These are phyloP conservation scores for Sugiyamaella castrensis DNA, from an alignment of 1,139 yeast species.

Conservation along the genomic window DNA sequence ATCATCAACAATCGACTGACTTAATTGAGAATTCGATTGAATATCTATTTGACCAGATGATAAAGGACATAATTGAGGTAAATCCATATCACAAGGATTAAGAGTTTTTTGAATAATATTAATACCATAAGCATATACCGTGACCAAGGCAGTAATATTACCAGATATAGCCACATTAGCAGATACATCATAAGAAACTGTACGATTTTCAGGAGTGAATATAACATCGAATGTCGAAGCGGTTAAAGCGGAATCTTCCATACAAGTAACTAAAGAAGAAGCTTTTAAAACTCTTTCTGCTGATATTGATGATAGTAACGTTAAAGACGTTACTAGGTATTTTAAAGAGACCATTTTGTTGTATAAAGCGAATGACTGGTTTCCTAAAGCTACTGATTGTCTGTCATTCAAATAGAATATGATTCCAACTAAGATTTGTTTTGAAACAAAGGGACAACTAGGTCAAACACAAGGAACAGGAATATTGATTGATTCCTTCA, in stretches of 20 bases:
- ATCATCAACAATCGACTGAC: constrained; percentile 44
- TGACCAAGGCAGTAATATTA: constrained; percentile 64
- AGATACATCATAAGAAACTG: constrained; percentile 64
- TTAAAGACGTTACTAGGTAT: no score
- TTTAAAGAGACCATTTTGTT: no score
- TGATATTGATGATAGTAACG: neutral
- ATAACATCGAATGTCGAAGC: constrained; percentile 77
- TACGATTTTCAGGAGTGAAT: constrained; percentile 62
- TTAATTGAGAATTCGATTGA: constrained; percentile 50
- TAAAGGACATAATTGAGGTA: constrained; percentile 67
- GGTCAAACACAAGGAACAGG: no score
- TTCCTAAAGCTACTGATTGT: no score
- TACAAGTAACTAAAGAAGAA: constrained; percentile 77
- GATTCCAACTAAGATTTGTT: no score
- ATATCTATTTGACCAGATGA: constrained; percentile 83
- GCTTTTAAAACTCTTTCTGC: constrained; percentile 34
- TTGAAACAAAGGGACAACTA: no score
- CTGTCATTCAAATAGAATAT: no score
- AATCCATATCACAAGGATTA: constrained; percentile 61
- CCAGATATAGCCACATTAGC: constrained; percentile 79
- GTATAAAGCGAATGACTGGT: no score
- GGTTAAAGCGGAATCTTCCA: constrained; percentile 82
- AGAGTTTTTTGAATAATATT: constrained; percentile 54
- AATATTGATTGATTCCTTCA: no score
- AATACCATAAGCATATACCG: constrained; percentile 80